These are phyloP conservation scores for Lactarius evosmus DNA, from an alignment of 768 basidiomycete species.

Conservation along the genomic window DNA sequence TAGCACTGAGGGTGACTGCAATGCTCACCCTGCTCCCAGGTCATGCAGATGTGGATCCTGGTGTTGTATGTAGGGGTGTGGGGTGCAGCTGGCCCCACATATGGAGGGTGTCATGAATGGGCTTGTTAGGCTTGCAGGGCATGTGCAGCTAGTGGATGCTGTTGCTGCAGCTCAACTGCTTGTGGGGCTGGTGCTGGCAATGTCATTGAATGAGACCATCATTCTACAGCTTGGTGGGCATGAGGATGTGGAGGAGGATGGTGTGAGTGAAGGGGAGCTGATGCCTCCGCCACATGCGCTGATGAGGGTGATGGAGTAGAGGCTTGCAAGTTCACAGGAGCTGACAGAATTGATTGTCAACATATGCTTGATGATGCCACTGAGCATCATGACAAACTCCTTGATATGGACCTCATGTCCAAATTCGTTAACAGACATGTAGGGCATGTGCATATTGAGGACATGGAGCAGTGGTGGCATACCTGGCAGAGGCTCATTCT, in stretches of 20 bases:
- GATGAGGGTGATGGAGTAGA: conserved; percentile 21
- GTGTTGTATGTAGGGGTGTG: neutral
- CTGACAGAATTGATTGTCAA: conserved; percentile 78
- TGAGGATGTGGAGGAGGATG: conserved; percentile 18
- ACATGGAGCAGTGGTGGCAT: conserved; percentile 22
- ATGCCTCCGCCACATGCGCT: neutral
- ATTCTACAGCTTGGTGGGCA: conserved; percentile 22
- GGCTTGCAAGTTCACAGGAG: conserved; percentile 50
- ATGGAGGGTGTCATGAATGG: conserved; percentile 8
- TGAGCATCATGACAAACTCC: conserved; percentile 56
- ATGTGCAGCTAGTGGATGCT: conserved; percentile 12
- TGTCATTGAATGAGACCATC: conserved; percentile 15
- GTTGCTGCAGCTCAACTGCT: conserved; percentile 20
- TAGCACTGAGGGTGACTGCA: no score
- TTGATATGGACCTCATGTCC: conserved; percentile 39
- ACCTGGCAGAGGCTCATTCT: conserved; percentile 18
- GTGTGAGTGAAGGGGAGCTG: neutral
- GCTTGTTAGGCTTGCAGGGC: conserved; percentile 22
- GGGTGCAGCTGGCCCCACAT: conserved; percentile 11
- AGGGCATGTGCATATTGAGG: conserved; percentile 29
- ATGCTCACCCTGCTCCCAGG: conserved; percentile 5
- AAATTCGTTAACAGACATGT: conserved; percentile 44
- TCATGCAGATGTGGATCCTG: neutral
- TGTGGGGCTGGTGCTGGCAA: conserved; percentile 10
- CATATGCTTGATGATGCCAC: conserved; percentile 67